A percentile compares a stretch with the other conserved stretches of the same genome.
Evolutionary conservation across 768 basidiomycete genomes (phyloP).

Genomic region (Psilocybe azurescens): DNA sequence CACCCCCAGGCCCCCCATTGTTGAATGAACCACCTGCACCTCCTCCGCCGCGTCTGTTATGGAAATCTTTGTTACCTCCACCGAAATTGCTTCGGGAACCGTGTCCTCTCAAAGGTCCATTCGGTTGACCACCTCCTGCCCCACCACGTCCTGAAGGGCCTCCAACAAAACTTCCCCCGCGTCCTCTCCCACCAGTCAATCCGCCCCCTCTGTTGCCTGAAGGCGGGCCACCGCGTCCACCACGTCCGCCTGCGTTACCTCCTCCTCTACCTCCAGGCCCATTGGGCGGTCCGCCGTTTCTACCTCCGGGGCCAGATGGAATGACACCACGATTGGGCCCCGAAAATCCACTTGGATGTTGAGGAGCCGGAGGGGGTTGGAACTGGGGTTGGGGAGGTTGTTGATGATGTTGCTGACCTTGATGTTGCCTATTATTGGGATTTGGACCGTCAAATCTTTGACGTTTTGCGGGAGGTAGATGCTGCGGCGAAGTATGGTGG

Average conservation of each 20-base stretch:
- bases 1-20: slow-evolving; percentile 40
- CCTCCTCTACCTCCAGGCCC: slow-evolving; percentile 43
- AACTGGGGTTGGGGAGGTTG: slow-evolving; percentile 73
- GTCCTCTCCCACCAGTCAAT: slow-evolving; percentile 42
- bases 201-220: slow-evolving; percentile 47
- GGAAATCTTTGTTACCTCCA: slow-evolving; percentile 58
- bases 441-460: slow-evolving; percentile 86
- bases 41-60: slow-evolving; percentile 67
- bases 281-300: slow-evolving; percentile 34
- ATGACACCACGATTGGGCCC: slow-evolving; percentile 43
- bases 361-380: slow-evolving; percentile 58
- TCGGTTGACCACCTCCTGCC: slow-evolving; percentile 49
- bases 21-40: slow-evolving; percentile 70
- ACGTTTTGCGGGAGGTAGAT: slow-evolving; percentile 91
- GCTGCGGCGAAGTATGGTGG: slow-evolving; percentile 74
- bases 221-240: slow-evolving; percentile 59
- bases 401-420: slow-evolving; percentile 52
- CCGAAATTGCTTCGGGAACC: slow-evolving; percentile 71
- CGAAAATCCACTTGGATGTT: slow-evolving; percentile 42
- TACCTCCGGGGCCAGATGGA: slow-evolving; percentile 37
- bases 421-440: slow-evolving; percentile 54
- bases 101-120: slow-evolving; percentile 62
- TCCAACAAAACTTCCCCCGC: slow-evolving; percentile 42
- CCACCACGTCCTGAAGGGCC: slow-evolving; percentile 48
- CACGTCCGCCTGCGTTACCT: slow-evolving; percentile 47